Evolutionary conservation across 345 rosid genomes (phyloP).

Genomic region (Hypericum androsaemum): DNA sequence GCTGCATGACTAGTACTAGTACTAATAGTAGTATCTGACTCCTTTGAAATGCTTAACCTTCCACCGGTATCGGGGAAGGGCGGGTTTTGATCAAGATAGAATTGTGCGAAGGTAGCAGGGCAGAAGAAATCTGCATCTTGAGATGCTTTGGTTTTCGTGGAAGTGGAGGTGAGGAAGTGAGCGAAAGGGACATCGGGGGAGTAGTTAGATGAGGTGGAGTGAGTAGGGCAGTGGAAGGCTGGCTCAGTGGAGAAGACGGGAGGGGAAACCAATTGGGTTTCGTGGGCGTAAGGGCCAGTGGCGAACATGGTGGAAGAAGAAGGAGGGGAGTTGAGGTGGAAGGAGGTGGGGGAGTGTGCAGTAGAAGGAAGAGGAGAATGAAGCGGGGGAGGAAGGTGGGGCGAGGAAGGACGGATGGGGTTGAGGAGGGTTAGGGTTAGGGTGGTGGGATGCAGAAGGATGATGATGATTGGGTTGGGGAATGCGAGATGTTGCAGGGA

Average conservation of each 20-base stretch:
- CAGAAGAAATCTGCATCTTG: constrained; percentile 86
- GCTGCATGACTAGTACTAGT: constrained; percentile 32
- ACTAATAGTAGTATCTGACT: constrained; percentile 63
- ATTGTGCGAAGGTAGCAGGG: constrained; percentile 91
- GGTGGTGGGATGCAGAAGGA: constrained; percentile 29
- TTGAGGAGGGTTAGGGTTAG: too few species aligned
- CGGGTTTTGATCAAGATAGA: constrained; percentile 75
- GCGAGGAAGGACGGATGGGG: constrained; percentile 74
- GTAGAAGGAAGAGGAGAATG: constrained; percentile 80
- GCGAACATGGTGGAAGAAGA: constrained; percentile 81
- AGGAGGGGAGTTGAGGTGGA: constrained; percentile 69
- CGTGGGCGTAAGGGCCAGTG: constrained; percentile 91
- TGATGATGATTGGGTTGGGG: too few species aligned
- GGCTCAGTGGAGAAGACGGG: constrained; percentile 98
- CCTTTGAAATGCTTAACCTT: constrained; percentile 87
- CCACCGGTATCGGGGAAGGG: constrained; percentile 87
- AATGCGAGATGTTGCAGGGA: constrained; percentile 73
- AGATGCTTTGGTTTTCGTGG: constrained; percentile 41
- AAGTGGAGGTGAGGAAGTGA: constrained; percentile 61
- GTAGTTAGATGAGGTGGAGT: constrained; percentile 97
- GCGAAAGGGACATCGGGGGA: constrained; percentile 94
- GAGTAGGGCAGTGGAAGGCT: constrained; percentile 85
- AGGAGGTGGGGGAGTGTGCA: constrained; percentile 70
- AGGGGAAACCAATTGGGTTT: constrained; percentile 88
- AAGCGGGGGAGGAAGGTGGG: constrained; percentile 94